phyloP scores from a whole-genome alignment of 163 green algal genomes.

The Volvox carteri region DNA sequence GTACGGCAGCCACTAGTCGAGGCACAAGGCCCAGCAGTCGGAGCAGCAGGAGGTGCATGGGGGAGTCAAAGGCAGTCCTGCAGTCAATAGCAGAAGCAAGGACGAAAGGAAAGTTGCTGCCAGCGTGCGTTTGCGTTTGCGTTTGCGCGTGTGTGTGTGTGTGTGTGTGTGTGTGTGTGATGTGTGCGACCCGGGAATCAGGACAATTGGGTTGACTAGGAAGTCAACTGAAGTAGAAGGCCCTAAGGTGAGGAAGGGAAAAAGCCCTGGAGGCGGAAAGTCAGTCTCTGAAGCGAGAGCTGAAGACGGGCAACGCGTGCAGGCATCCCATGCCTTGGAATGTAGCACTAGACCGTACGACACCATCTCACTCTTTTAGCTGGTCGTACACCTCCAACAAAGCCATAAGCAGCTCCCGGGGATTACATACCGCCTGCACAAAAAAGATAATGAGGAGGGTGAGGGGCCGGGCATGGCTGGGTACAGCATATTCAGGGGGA shows the following conservation, averaged over 20 bases:
- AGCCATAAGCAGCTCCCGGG: conserved; percentile 26
- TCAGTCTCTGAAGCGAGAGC: neutral
- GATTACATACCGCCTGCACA: neutral
- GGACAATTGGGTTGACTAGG: too few relatives aligned
- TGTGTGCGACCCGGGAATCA: too few relatives aligned
- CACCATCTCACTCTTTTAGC: neutral
- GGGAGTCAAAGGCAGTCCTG: neutral
- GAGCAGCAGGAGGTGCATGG: conserved; percentile 15
- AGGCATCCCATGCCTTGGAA: neutral
- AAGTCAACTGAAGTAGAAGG: too few relatives aligned
- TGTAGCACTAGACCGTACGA: neutral
- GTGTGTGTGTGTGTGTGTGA: too few relatives aligned
- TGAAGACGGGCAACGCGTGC: neutral
- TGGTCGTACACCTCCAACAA: conserved; percentile 30
- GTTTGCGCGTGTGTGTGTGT: too few relatives aligned
- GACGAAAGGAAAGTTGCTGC: too few relatives aligned
- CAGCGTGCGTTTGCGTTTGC: too few relatives aligned
- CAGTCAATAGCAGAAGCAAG: neutral
- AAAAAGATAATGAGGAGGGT: neutral
- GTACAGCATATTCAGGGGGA: neutral
- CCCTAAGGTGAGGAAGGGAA: neutral
- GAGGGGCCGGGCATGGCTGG: neutral
- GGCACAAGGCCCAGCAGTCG: conserved; percentile 28
- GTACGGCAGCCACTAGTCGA: conserved; percentile 6
- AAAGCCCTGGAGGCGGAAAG: neutral